Conservation (phyloP, 805 yeast genomes). For the Yarrowia divulgata region DNA sequence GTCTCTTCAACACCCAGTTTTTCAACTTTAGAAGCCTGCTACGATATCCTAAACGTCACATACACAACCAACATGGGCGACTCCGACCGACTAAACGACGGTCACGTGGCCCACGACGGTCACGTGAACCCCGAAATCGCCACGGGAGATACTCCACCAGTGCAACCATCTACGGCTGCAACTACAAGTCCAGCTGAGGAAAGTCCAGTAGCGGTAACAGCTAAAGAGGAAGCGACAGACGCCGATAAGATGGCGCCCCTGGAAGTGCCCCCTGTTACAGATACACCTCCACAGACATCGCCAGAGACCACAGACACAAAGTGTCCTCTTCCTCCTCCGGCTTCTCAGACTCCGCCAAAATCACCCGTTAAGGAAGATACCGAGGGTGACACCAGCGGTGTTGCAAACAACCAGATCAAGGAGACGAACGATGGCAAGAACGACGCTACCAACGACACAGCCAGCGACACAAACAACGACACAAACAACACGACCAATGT, state of each 20-base stretch:
- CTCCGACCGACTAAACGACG: not conserved
- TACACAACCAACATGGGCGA: slow-evolving; percentile 8
- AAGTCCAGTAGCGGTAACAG: not conserved
- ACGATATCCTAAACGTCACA: not conserved
- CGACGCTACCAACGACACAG: not conserved
- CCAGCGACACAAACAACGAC: not conserved
- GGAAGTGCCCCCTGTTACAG: not conserved
- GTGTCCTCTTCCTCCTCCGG: not conserved
- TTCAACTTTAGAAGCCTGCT: not conserved
- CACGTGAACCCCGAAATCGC: not conserved
- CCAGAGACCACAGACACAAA: not conserved
- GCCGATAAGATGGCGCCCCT: not conserved
- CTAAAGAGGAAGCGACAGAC: not conserved
- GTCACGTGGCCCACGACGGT: not conserved
- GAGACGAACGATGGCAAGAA: not conserved
- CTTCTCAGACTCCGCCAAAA: slow-evolving; percentile 1
- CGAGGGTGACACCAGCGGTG: not conserved
- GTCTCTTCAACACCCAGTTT: not conserved
- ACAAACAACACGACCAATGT: not conserved
- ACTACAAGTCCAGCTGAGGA: not conserved
- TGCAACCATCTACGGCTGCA: not conserved
- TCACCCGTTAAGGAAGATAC: not conserved
- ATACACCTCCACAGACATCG: slow-evolving; percentile 19
- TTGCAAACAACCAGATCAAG: not conserved
- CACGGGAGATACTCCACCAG: not conserved